Base-by-base conservation (phyloP, 768 basidiomycete genomes). In the Leucocoprinus leucothites region DNA sequence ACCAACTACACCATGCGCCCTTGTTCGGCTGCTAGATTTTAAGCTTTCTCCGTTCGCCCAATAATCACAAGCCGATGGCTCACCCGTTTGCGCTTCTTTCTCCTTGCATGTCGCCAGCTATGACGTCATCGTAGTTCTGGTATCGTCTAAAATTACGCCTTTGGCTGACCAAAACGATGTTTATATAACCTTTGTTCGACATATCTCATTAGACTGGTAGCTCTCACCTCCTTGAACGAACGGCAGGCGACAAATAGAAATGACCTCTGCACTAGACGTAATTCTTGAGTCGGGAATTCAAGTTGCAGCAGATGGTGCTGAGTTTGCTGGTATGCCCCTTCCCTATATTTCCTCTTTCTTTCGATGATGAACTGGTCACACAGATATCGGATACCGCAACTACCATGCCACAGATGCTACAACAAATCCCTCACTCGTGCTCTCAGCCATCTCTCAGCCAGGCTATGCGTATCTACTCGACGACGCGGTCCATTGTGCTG, bases 231-330 rank as follows among this genome's bases (percentile, higher is more conserved):
- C n/a, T n/a, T n/a, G n/a, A n/a, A n/a, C n/a, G n/a, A n/a, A n/a
- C n/a, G n/a, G n/a, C n/a, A n/a, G n/a, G n/a, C n/a, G n/a, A n/a
- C n/a, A n/a, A n/a, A n/a, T n/a, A n/a, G n/a, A 11, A 31, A 31
- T 31, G 31, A 11, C 11, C 5, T 41, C 61, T 16, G 67, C 66
- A 2, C 64, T 74, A 1, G 64, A 72, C 13, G 55, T 63, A 3
- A 58, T 74, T 13, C 60, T 64, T 3, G 26, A 62, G 21, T 65
- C 65, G 9, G 69, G 71, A 11, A 66, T 72, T 21, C 58, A 57
- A 26, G 61, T 74, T 21, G 67, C 70, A 5, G 70, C 71, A 0
- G 71, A 74, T 59, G 70, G 70, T 0, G 70, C 64, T 2, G 72
- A 74, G 52, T 74, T 67, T 48, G 38, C 66, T 16, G 59, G 71